Base-by-base conservation (phyloP, 2,329 filamentous ascomycete genomes). In the Parafenestella ontariensis region DNA sequence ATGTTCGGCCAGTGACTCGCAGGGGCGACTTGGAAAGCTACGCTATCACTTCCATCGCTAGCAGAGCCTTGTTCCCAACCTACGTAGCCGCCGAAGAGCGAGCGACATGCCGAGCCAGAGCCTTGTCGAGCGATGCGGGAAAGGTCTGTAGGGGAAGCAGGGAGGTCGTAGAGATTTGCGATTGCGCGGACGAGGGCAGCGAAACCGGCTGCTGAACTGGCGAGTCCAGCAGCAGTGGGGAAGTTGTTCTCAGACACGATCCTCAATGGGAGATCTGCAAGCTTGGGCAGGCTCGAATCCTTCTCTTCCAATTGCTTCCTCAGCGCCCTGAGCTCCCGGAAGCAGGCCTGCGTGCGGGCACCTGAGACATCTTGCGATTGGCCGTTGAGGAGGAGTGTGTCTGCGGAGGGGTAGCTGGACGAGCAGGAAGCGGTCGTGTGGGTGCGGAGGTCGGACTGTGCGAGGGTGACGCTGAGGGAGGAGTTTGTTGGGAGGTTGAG, bases 241-340 rank as follows among this genome's bases (percentile, higher is more conserved):
- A 99, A 99, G 84, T 99, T 99, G 85, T 99, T 99, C 81, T 95
- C 90, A 52, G 91, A 95, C 52, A 97, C 92, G 63, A 99, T 89
- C 67, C 89, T 90, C 58, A 99, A 86, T 29, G 90, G 87, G 69
- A 90, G 82, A 46, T 82, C 74, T 10, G 92, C 90, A 52, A 99
- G 87, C 76, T 90, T 91, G 39, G 94, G 92, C n/a, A 96, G 84
- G 20, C 86, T 87, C 0, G 87, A 67, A 74, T 96, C 82, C 57
- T 83, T 77, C 31, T 82, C 81, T 78, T 99, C 95, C 69, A 98
- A 83, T 21, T 86, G 82, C 47, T 87, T 83, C 58, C 95, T 90
- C 41, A 95, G 87, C 47, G 87, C 76, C 53, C 94, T 90, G 46
- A 99, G 86, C 76, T 92, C 91, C 51, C 89, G 87, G 76, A 99